Evolutionary conservation across 176 grass and related monocot species (phyloP).

Genomic region (Saccharum spontaneum): DNA sequence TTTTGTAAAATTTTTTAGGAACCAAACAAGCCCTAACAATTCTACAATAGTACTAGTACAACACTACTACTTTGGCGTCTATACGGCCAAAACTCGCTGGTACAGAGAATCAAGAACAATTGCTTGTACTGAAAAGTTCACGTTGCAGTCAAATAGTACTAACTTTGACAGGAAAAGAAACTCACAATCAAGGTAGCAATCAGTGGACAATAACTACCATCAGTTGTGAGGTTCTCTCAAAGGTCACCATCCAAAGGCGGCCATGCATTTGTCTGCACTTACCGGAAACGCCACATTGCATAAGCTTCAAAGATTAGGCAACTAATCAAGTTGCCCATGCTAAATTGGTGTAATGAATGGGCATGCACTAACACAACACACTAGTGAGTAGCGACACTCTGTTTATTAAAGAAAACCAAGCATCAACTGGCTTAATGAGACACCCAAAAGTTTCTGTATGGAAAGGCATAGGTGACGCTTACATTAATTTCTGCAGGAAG

Average conservation of each 20-base stretch:
- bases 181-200: not conserved
- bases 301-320: slow-evolving; percentile 30
- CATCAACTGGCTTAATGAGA: slow-evolving; percentile 6
- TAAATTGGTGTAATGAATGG: slow-evolving; percentile 20
- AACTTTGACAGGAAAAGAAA: not conserved
- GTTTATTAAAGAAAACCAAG: slow-evolving; percentile 6
- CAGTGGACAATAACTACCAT: not conserved
- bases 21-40: no score
- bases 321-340: slow-evolving; percentile 15
- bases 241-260: slow-evolving; percentile 10
- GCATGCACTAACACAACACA: slow-evolving; percentile 18
- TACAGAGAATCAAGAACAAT: not conserved
- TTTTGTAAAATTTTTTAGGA: no score
- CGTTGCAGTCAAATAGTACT: not conserved
- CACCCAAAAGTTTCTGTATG: slow-evolving; percentile 9
- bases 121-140: not conserved
- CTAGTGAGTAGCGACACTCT: not conserved
- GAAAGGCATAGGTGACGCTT: not conserved
- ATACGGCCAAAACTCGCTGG: not conserved
- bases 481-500: not conserved
- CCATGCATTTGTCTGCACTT: slow-evolving; percentile 21
- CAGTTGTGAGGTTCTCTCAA: slow-evolving; percentile 33
- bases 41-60: no score
- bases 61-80: not conserved
- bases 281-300: slow-evolving; percentile 4